Evolutionary conservation across 2,329 filamentous ascomycete genomes (phyloP).

Genomic region (Cordyceps cateniannulata): DNA sequence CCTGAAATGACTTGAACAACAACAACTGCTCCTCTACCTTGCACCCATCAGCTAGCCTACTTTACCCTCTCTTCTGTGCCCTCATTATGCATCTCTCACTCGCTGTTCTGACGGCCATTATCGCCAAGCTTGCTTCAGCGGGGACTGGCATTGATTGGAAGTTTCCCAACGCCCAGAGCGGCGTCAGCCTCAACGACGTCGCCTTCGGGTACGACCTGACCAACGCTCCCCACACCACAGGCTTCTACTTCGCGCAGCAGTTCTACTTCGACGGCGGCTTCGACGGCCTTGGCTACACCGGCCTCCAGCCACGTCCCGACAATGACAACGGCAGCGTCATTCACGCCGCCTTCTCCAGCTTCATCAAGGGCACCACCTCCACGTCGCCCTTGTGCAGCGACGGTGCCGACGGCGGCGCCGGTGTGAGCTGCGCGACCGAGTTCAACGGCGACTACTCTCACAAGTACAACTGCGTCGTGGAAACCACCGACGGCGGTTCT

Average conservation of each 20-base stretch:
- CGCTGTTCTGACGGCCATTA: background rate
- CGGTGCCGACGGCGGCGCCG: constrained; percentile 21
- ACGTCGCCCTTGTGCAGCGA: constrained; percentile 16
- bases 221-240: constrained; percentile 14
- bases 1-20: background rate
- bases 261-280: constrained; percentile 16
- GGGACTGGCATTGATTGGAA: background rate
- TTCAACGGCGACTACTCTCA: constrained; percentile 18
- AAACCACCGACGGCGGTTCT: constrained; percentile 12
- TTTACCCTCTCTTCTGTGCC: background rate
- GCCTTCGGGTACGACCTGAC: constrained; percentile 19
- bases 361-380: constrained; percentile 16
- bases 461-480: constrained; percentile 17
- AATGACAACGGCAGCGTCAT: constrained; percentile 13
- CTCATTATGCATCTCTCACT: background rate
- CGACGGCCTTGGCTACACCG: constrained; percentile 16
- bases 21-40: too few relatives aligned
- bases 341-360: constrained; percentile 20
- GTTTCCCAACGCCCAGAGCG: background rate
- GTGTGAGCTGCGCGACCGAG: constrained; percentile 19
- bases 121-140: background rate
- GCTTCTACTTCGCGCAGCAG: constrained; percentile 22
- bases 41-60: too few relatives aligned
- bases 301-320: constrained; percentile 18
- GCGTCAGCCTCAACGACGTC: constrained; percentile 12